phyloP scores from a whole-genome alignment of 2,329 filamentous ascomycete species.

The Lachnellula hyalina region DNA sequence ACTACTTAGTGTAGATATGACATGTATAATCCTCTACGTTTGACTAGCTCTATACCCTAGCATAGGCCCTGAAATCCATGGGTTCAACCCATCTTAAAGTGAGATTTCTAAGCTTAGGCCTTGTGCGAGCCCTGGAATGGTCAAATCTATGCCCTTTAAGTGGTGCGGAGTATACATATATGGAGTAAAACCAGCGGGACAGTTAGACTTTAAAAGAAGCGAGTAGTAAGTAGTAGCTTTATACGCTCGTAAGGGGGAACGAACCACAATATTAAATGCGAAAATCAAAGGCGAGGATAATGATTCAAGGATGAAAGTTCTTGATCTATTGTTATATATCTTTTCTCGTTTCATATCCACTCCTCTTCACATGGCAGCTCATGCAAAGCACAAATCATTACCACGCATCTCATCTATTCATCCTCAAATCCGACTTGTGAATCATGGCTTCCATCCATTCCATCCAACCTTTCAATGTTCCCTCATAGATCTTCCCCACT shows the following conservation, averaged over 20 bases:
- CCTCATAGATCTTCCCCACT: neutral
- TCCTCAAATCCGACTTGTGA: neutral
- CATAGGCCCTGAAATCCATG: too few species aligned
- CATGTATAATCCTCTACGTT: too few species aligned
- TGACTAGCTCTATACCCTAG: too few species aligned
- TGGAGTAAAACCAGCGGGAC: too few species aligned
- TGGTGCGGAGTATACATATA: too few species aligned
- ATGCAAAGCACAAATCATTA: neutral
- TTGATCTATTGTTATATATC: neutral
- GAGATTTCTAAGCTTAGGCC: too few species aligned
- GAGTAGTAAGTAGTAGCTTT: too few species aligned
- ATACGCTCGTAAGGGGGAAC: too few species aligned
- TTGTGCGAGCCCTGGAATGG: too few species aligned
- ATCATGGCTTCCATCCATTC: neutral
- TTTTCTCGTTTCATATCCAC: neutral
- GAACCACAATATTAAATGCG: neutral
- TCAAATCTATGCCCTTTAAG: too few species aligned
- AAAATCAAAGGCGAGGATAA: neutral
- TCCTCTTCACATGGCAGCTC: neutral
- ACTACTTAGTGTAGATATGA: too few species aligned
- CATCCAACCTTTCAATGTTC: neutral
- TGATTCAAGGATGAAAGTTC: neutral
- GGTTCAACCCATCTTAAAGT: too few species aligned
- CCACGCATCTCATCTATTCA: constrained; percentile 2
- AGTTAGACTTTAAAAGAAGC: neutral